Conservation (phyloP, 768 basidiomycete species). For the Psilocybe subaeruginosa region DNA sequence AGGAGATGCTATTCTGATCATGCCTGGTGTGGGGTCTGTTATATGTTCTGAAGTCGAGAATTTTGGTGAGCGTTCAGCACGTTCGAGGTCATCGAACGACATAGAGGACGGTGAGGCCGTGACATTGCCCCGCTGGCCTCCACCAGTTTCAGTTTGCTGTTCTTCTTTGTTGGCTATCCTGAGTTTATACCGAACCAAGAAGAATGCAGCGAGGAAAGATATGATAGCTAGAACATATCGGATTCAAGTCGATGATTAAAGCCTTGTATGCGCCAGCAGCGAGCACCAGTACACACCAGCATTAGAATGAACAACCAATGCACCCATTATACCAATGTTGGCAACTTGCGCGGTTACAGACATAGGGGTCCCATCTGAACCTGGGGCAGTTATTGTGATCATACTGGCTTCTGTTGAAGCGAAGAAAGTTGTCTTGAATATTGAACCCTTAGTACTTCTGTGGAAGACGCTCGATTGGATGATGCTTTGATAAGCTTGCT, state of each 20-base stretch:
- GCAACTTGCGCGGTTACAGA: slow-evolving; percentile 32
- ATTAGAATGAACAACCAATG: slow-evolving; percentile 53
- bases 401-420: slow-evolving; percentile 60
- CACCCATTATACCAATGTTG: slow-evolving; percentile 51
- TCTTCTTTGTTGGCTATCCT: slow-evolving; percentile 55
- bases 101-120: slow-evolving; percentile 6
- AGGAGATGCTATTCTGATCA: slow-evolving; percentile 6
- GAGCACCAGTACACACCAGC: slow-evolving; percentile 41
- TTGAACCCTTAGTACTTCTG: background rate
- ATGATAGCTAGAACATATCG: slow-evolving; percentile 24
- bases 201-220: slow-evolving; percentile 59
- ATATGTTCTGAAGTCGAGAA: background rate
- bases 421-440: slow-evolving; percentile 61
- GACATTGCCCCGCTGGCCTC: background rate
- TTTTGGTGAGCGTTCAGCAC: slow-evolving; percentile 4
- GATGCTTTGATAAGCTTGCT: slow-evolving; percentile 21
- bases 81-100: slow-evolving; percentile 6
- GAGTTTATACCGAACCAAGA: slow-evolving; percentile 57
- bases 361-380: slow-evolving; percentile 8
- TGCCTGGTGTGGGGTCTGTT: slow-evolving; percentile 12
- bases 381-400: slow-evolving; percentile 45
- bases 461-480: background rate
- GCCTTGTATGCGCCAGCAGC: slow-evolving; percentile 9
- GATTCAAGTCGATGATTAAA: background rate
- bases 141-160: slow-evolving; percentile 27